These are phyloP conservation scores for Fusarium sarcochroum DNA, from an alignment of 2,329 filamentous ascomycete species.

Conservation along the genomic window DNA sequence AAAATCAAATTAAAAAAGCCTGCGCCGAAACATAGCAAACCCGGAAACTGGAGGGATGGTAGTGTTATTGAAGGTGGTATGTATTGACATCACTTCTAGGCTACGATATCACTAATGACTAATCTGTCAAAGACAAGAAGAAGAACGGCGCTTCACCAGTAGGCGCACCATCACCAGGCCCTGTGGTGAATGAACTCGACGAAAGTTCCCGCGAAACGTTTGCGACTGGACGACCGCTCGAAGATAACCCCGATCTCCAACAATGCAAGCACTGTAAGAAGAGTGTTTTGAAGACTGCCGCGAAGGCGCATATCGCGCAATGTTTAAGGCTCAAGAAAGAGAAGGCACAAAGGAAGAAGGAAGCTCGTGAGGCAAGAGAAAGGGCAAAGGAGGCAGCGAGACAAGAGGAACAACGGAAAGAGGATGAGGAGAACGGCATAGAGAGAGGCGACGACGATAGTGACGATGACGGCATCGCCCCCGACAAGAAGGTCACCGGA, in stretches of 20 bases:
- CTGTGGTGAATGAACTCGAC: conserved; percentile 78
- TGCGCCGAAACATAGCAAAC: conserved; percentile 73
- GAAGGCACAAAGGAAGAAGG: conserved; percentile 83
- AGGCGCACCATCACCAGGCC: conserved; percentile 64
- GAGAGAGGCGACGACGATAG: conserved; percentile 66
- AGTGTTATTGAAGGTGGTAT: conserved; percentile 75
- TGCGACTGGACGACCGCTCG: conserved; percentile 82
- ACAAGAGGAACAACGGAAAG: conserved; percentile 68
- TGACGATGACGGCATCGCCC: conserved; percentile 59
- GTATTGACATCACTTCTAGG: conserved; percentile 37
- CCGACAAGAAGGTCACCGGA: conserved; percentile 58
- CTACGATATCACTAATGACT: conserved; percentile 15
- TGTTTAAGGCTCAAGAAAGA: conserved; percentile 89
- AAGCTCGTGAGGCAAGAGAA: conserved; percentile 78
- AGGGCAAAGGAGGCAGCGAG: conserved; percentile 73
- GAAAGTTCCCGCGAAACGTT: conserved; percentile 84
- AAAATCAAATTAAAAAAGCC: conserved; percentile 74
- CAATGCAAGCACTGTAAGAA: conserved; percentile 97
- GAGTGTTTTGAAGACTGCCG: conserved; percentile 80
- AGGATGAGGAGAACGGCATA: conserved; percentile 63
- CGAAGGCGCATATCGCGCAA: conserved; percentile 83
- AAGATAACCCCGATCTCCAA: conserved; percentile 83
- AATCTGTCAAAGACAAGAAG: conserved; percentile 66
- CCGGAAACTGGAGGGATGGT: conserved; percentile 80
- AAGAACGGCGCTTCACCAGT: conserved; percentile 60